phyloP scores from a whole-genome alignment of 495 filamentous ascomycete species.

The Antarctomyces pellizariae region DNA sequence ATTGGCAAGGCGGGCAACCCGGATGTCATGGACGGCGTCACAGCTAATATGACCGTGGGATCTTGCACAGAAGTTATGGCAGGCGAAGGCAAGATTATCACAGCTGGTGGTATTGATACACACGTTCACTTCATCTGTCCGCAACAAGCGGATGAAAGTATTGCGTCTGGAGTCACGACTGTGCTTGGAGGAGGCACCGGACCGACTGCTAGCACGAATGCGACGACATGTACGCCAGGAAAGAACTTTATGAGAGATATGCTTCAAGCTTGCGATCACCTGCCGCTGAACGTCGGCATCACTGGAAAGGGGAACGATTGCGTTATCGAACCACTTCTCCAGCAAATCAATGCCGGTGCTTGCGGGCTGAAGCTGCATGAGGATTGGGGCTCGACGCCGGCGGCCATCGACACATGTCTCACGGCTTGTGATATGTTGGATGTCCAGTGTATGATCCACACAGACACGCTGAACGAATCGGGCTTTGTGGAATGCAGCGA shows the following conservation, averaged over 20 bases:
- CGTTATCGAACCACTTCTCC: slow-evolving; percentile 40
- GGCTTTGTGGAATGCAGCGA: slow-evolving; percentile 93
- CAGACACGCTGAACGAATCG: slow-evolving; percentile 92
- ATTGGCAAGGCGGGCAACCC: slow-evolving; percentile 96
- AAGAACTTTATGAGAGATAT: slow-evolving; percentile 70
- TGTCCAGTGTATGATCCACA: slow-evolving; percentile 90
- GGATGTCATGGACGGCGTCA: slow-evolving; percentile 83
- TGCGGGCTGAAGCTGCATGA: slow-evolving; percentile 91
- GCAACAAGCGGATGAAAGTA: slow-evolving; percentile 70
- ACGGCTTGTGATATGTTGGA: slow-evolving; percentile 75
- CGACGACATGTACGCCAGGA: slow-evolving; percentile 87
- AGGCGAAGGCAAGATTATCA: slow-evolving; percentile 80
- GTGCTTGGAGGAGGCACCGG: slow-evolving; percentile 86
- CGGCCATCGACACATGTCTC: slow-evolving; percentile 81
- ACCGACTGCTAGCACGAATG: slow-evolving; percentile 82
- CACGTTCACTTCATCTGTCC: slow-evolving; percentile 97
- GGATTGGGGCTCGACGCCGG: slow-evolving; percentile 88
- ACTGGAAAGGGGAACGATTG: slow-evolving; percentile 94
- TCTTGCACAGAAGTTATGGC: slow-evolving; percentile 91
- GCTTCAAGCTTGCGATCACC: slow-evolving; percentile 66
- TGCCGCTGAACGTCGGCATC: slow-evolving; percentile 86
- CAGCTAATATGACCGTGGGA: slow-evolving; percentile 58
- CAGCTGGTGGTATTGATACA: slow-evolving; percentile 75
- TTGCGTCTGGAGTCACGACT: slow-evolving; percentile 77
- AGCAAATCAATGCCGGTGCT: slow-evolving; percentile 66